Conservation (phyloP, 768 basidiomycete species). For the Nidularia pulvinata region DNA sequence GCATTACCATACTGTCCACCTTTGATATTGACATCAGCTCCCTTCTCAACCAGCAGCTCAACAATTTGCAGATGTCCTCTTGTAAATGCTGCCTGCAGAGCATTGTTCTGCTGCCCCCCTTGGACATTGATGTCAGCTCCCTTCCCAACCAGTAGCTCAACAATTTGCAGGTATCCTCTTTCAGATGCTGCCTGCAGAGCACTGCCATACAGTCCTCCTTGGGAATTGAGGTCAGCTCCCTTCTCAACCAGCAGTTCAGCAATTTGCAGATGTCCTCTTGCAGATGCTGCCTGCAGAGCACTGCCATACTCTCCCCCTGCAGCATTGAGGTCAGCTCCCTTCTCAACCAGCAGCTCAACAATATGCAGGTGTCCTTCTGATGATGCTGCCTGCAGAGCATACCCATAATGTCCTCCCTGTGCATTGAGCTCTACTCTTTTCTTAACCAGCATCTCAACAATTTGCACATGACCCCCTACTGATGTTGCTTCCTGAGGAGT, state of each 20-base stretch:
- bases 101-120: background rate
- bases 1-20: no score
- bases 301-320: background rate
- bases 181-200: background rate
- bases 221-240: background rate
- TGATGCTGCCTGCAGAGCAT: no score
- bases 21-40: background rate
- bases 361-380: no score
- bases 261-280: background rate
- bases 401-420: no score
- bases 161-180: background rate
- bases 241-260: background rate
- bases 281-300: background rate
- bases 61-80: background rate
- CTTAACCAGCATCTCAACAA: no score
- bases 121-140: background rate
- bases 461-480: background rate
- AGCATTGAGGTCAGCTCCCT: no score
- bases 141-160: background rate
- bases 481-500: background rate
- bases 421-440: no score
- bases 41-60: background rate
- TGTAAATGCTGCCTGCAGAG: background rate
- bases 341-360: no score
- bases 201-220: background rate